Evolutionary conservation across 805 yeast genomes (phyloP), one percentile per base, ranked within the genome.

Genomic region (Hagleromyces aurorensis): DNA sequence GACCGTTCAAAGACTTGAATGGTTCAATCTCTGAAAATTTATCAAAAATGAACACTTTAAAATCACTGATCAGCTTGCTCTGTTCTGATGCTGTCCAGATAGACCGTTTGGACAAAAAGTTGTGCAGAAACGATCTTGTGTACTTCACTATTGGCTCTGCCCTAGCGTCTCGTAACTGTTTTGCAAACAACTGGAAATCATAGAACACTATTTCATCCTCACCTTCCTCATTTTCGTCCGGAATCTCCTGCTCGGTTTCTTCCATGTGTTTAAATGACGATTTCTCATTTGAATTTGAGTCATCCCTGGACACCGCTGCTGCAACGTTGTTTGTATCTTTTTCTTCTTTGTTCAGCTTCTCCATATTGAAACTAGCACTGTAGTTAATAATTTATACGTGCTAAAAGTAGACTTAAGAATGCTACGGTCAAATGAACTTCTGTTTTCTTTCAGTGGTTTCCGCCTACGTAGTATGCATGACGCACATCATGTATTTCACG

Each of bases 111-210:
- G 50, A 46, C 3, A 40, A 40, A 42, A 89, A 91, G 33, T 85
- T 89, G 24, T 67, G 70, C 25, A 93, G 59, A 46, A 91, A 93
- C 2, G 95, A 84, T 44, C 79, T 75, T 22, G 87, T 71, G 49
- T 89, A 91, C 34, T 84, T 70, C 5, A 87, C 86, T 20, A 86
- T 70, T 0, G 97, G 96, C 34, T 84, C 94, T 4, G 97, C 96
- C 32, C 69, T 66, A 40, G 76, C 78, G 30, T 71, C 68, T 36
- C 79, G 76, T 41, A 91, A 66, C 41, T 79, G 82, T 8, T 66
- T 64, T 21, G 86, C 63, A 50, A 91, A 91, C 14, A 67, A 57
- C 50, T 84, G 95, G 53, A 89, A 91, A 52, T 91, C 94, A 57
- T 89, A 87, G 25, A 34, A 34, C n/a, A 41, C 27, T 17, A 48